These are phyloP conservation scores for Myotisia sp. DNA, from an alignment of 2,329 filamentous ascomycete species.

Conservation along the genomic window DNA sequence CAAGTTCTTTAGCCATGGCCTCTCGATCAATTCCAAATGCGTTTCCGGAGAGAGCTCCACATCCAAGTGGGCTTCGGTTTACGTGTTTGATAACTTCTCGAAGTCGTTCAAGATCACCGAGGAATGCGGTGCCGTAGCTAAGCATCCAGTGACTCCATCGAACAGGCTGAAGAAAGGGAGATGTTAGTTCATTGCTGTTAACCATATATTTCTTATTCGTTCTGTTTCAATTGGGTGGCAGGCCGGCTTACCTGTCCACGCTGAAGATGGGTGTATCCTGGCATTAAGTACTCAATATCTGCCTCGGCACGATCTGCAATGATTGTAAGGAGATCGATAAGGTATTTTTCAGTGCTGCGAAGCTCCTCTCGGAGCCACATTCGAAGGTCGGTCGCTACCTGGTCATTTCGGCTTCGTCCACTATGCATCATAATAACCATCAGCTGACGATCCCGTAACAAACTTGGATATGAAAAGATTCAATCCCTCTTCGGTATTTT, in stretches of 20 bases:
- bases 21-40: conserved; percentile 69
- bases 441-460: too few species aligned
- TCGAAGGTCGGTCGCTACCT: conserved; percentile 80
- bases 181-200: neutral
- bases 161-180: conserved; percentile 41
- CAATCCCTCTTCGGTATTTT: too few species aligned
- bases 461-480: too few species aligned
- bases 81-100: conserved; percentile 59
- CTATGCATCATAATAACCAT: conserved; percentile 3
- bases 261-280: conserved; percentile 77
- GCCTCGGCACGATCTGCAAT: conserved; percentile 54
- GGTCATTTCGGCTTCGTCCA: conserved; percentile 74
- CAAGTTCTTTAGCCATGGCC: conserved; percentile 63
- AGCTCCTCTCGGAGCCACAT: conserved; percentile 73
- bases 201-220: neutral
- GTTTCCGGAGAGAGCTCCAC: conserved; percentile 67
- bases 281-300: conserved; percentile 68
- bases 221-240: neutral
- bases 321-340: conserved; percentile 57
- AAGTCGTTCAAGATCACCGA: conserved; percentile 60
- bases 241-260: conserved; percentile 11
- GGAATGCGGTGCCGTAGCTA: conserved; percentile 57
- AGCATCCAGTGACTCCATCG: conserved; percentile 73
- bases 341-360: conserved; percentile 50
- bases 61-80: conserved; percentile 56